These are phyloP conservation scores for Xylaria sp. DNA, from an alignment of 2,329 filamentous ascomycete species.

Conservation along the genomic window DNA sequence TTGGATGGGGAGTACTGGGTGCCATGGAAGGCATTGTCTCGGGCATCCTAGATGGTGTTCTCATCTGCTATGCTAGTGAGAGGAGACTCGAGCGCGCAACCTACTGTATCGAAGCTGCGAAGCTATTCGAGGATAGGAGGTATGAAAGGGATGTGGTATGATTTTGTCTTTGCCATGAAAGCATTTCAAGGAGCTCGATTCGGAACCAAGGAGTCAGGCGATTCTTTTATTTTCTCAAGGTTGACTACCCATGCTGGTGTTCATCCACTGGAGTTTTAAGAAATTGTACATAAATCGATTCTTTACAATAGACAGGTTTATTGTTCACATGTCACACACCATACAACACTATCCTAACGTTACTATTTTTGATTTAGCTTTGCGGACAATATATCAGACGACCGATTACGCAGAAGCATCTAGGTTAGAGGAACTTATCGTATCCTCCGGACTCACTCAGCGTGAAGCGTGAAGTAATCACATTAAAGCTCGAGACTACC, in stretches of 20 bases:
- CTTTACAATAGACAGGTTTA: constrained; percentile 26
- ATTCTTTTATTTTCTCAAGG: constrained; percentile 15
- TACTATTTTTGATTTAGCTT: constrained; percentile 11
- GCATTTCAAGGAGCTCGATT: constrained; percentile 34
- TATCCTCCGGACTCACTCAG: background rate
- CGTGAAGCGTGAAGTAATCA: background rate
- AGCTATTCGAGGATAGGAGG: constrained; percentile 78
- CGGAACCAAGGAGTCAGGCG: constrained; percentile 27
- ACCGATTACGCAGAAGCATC: background rate
- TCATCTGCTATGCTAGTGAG: constrained; percentile 96
- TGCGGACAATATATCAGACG: background rate
- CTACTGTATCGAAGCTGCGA: constrained; percentile 92
- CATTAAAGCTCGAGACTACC: background rate
- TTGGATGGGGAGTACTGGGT: constrained; percentile 92
- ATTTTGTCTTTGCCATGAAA: constrained; percentile 28
- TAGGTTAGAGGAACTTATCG: background rate
- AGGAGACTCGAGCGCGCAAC: constrained; percentile 76
- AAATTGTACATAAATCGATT: constrained; percentile 34
- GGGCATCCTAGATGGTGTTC: constrained; percentile 85
- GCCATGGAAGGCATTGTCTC: constrained; percentile 90
- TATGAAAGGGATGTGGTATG: constrained; percentile 51
- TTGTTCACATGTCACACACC: constrained; percentile 16
- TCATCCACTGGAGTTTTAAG: constrained; percentile 29
- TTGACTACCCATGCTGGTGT: constrained; percentile 14
- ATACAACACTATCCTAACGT: constrained; percentile 25